phyloP scores from a whole-genome alignment of 495 filamentous ascomycete genomes.

The Parachaetomium inaequale region DNA sequence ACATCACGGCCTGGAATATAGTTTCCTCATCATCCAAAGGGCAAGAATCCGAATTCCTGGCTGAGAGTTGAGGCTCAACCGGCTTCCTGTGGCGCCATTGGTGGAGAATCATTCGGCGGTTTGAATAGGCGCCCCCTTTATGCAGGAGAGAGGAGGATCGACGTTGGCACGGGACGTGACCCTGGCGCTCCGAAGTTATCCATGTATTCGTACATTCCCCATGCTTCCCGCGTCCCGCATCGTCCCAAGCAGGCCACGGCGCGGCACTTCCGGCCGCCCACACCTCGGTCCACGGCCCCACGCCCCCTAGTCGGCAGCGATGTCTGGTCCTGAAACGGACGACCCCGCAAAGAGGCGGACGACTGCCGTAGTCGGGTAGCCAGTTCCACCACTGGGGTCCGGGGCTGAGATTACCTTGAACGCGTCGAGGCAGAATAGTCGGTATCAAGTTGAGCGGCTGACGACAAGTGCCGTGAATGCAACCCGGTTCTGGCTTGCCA shows the following conservation, averaged over 20 bases:
- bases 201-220: no score
- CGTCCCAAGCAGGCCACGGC: slow-evolving; percentile 4
- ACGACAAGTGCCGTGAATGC: not conserved
- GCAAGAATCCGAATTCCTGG: not conserved
- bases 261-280: not conserved
- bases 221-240: not conserved
- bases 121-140: no score
- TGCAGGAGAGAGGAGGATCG: not conserved
- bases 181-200: no score
- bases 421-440: no score
- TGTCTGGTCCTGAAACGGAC: not conserved
- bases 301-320: not conserved
- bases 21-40: no score
- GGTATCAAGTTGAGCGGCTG: not conserved
- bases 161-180: not conserved
- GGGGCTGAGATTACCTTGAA: not conserved
- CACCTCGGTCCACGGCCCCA: not conserved
- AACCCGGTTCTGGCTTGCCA: not conserved
- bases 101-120: slow-evolving; percentile 5
- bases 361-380: not conserved
- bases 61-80: not conserved
- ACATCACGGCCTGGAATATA: no score
- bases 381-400: not conserved
- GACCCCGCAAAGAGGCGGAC: not conserved
- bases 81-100: not conserved